Evolutionary conservation across 805 yeast species (phyloP), one percentile per base, ranked within the genome.

Genomic region (Pichia cabralensis): DNA sequence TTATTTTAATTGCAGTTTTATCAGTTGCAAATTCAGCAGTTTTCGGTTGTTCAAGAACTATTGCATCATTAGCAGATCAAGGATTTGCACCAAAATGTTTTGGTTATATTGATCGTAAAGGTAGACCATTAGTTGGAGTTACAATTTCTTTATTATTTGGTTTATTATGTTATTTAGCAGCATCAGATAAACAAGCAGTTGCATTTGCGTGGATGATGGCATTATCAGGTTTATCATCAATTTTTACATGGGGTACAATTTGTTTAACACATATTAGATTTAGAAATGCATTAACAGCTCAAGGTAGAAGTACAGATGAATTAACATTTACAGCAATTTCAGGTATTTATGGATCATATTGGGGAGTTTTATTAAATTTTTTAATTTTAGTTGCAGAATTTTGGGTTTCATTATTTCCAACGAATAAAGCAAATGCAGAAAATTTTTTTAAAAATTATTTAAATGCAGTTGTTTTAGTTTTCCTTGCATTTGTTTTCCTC

Each of bases 341-440:
- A 26, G 95, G 95, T 46, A 56, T 76, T 21, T 60, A 53, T 45
- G 94, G 94, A 31, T 77, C 94, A 1, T 54, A 52, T 40, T 70
- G 69, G 52, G 94, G 92, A 35, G 49, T 71, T 13, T 38, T 58
- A 18, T 58, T 85, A 50, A 76, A 76, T 53, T 25, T 68, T 22
- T 54, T 79, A 36, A 76, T 83, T 42, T 62, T 85, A 40, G 61
- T 71, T 37, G 83, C 86, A 21, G 88, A 81, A 60, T 81, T 84
- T 65, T 84, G 89, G 84, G 67, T 78, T 39, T 88, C 92, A 6
- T 60, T 80, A 27, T 82, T 66, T 67, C 94, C 94, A 35, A 50
- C 74, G 30, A 74, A 74, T 11, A 62, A 39, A 6, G 72, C 80
- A 34, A 64, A 60, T 50, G 81, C 83, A 8, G 47, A 56, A 26